Conservation (phyloP, 225 moss, liverwort and hornwort genomes). For the Pleurozium schreberi region DNA sequence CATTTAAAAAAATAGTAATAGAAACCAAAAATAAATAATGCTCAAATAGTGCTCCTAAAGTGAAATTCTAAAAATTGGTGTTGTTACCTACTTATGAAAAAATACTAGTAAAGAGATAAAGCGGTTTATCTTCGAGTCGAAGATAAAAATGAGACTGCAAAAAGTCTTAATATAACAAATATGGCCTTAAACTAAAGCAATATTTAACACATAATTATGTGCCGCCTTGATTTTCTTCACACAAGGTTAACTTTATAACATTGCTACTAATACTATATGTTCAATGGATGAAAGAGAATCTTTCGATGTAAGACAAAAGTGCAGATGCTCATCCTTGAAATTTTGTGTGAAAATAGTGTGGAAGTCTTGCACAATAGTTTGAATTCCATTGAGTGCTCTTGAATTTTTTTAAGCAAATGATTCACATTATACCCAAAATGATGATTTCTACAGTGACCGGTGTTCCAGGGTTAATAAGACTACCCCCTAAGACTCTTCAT, state of each 20-base stretch:
- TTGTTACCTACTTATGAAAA: too few species aligned
- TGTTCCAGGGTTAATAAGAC: too few species aligned
- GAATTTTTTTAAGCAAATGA: neutral
- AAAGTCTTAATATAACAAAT: too few species aligned
- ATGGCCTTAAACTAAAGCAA: too few species aligned
- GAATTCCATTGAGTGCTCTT: neutral
- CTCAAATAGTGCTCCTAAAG: too few species aligned
- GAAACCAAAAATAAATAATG: too few species aligned
- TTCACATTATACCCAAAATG: neutral
- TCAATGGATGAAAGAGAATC: accelerated
- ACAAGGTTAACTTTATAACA: neutral
- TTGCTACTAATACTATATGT: neutral
- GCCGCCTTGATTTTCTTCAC: neutral
- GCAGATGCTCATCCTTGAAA: neutral
- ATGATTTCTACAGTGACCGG: neutral
- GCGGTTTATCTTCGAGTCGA: too few species aligned
- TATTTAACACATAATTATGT: too few species aligned
- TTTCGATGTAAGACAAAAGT: neutral
- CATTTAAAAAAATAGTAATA: too few species aligned
- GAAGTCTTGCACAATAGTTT: neutral
- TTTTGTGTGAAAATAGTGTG: neutral
- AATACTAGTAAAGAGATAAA: too few species aligned
- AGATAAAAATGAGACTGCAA: too few species aligned
- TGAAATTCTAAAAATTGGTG: too few species aligned
- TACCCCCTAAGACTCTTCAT: neutral